Conservation (phyloP, 2,329 filamentous ascomycete genomes). For the Neonectria magnoliae region DNA sequence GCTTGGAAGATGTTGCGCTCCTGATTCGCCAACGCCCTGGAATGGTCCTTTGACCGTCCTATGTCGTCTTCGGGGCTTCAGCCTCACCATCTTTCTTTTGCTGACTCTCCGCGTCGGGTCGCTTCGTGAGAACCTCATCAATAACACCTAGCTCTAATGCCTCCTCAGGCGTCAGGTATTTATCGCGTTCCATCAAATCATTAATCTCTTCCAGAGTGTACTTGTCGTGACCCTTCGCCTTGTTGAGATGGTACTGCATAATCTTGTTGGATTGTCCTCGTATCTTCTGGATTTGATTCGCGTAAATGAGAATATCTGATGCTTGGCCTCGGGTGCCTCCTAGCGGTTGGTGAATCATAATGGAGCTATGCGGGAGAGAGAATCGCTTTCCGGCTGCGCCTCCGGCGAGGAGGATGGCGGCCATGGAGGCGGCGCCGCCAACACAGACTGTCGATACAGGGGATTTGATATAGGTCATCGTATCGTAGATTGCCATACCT, state of each 20-base stretch:
- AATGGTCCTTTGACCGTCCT: background rate
- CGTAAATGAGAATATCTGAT: conserved; percentile 93
- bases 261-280: conserved; percentile 89
- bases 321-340: conserved; percentile 75
- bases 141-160: conserved; percentile 91
- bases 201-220: conserved; percentile 86
- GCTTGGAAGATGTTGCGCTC: background rate
- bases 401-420: conserved; percentile 85
- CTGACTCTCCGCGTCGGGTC: conserved; percentile 57
- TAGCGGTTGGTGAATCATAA: conserved; percentile 97
- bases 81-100: conserved; percentile 37
- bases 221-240: conserved; percentile 77
- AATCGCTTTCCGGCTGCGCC: conserved; percentile 87
- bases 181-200: conserved; percentile 95
- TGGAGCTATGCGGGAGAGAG: conserved; percentile 89
- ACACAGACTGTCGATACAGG: conserved; percentile 96
- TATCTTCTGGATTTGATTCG: conserved; percentile 92
- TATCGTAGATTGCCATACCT: conserved; percentile 93
- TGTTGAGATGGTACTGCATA: conserved; percentile 86
- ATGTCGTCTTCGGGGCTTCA: conserved; percentile 27
- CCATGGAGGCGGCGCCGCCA: conserved; percentile 95
- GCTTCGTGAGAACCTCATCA: conserved; percentile 83
- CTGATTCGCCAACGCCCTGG: background rate
- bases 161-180: conserved; percentile 90
- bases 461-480: conserved; percentile 95